A percentile compares a stretch with the other conserved stretches of the same genome.
phyloP scores from a whole-genome alignment of 1,139 yeast species.

The Lizanozyma gosingica region DNA sequence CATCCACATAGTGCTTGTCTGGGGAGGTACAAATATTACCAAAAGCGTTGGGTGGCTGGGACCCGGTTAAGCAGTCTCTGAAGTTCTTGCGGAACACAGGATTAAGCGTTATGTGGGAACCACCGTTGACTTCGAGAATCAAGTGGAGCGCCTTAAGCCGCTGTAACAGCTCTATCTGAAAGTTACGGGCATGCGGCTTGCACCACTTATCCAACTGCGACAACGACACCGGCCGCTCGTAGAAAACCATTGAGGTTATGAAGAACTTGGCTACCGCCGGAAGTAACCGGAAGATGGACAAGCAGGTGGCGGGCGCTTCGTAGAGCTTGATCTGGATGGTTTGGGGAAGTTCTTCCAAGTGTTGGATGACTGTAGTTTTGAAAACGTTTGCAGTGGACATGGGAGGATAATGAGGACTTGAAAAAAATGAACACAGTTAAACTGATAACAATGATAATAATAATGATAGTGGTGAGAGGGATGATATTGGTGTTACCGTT shows the following conservation, averaged over 20 bases:
- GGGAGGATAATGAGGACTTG: no score
- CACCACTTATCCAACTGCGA: constrained; percentile 73
- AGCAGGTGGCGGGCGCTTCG: constrained; percentile 80
- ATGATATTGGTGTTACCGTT: no score
- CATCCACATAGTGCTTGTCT: constrained; percentile 44
- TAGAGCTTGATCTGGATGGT: constrained; percentile 33
- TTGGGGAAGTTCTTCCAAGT: constrained; percentile 38
- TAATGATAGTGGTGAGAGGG: no score
- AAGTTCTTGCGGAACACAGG: constrained; percentile 68
- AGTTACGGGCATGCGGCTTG: constrained; percentile 42
- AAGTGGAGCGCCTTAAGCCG: constrained; percentile 70
- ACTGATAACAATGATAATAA: no score
- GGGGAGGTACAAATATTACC: constrained; percentile 28
- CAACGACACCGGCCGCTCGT: constrained; percentile 62
- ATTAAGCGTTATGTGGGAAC: constrained; percentile 53
- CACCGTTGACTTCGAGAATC: constrained; percentile 53
- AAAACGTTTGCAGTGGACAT: constrained; percentile 29
- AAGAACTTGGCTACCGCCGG: constrained; percentile 87
- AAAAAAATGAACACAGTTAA: no score
- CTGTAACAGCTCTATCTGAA: constrained; percentile 71
- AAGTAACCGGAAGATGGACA: constrained; percentile 78
- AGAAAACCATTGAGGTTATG: constrained; percentile 79
- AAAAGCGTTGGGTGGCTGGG: constrained; percentile 40
- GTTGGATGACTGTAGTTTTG: constrained; percentile 37
- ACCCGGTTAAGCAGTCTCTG: constrained; percentile 80